Conservation (phyloP, 495 filamentous ascomycete species). For the Staphylotrichum tortipilum region DNA sequence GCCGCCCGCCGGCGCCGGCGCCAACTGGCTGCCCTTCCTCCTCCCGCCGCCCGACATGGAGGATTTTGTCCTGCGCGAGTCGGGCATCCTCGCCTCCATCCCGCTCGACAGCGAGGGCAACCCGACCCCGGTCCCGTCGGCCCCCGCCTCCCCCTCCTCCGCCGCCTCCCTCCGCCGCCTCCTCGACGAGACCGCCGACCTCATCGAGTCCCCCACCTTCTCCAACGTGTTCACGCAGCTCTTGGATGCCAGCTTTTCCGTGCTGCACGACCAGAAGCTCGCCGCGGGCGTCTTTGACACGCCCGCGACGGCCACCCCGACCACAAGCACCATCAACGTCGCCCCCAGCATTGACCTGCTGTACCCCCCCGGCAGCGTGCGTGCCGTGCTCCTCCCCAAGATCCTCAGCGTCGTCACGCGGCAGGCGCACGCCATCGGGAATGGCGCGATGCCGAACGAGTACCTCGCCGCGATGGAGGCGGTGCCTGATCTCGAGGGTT, state of each 20-base stretch:
- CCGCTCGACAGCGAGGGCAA: slow-evolving; percentile 3
- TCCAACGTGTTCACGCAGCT: slow-evolving; percentile 72
- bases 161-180: slow-evolving; percentile 65
- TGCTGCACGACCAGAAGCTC: slow-evolving; percentile 70
- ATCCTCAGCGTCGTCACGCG: slow-evolving; percentile 76
- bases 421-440: slow-evolving; percentile 84
- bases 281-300: slow-evolving; percentile 65
- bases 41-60: slow-evolving; percentile 74
- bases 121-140: slow-evolving; percentile 41
- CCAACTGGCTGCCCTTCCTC: slow-evolving; percentile 74
- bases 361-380: slow-evolving; percentile 33
- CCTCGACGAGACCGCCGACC: slow-evolving; percentile 91
- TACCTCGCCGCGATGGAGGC: slow-evolving; percentile 78
- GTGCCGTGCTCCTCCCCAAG: slow-evolving; percentile 73
- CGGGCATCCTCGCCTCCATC: slow-evolving; percentile 58
- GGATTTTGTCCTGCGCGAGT: slow-evolving; percentile 70
- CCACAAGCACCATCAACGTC: slow-evolving; percentile 20
- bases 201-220: slow-evolving; percentile 90
- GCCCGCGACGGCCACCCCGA: slow-evolving; percentile 37
- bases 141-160: slow-evolving; percentile 21
- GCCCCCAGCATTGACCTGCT: slow-evolving; percentile 8
- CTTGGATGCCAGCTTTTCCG: slow-evolving; percentile 78
- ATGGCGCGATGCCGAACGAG: slow-evolving; percentile 67
- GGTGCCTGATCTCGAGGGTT: slow-evolving; percentile 82
- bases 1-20: slow-evolving; percentile 52